Base-by-base conservation (phyloP, 257 asterid species). In the Solanum chmielewskii region DNA sequence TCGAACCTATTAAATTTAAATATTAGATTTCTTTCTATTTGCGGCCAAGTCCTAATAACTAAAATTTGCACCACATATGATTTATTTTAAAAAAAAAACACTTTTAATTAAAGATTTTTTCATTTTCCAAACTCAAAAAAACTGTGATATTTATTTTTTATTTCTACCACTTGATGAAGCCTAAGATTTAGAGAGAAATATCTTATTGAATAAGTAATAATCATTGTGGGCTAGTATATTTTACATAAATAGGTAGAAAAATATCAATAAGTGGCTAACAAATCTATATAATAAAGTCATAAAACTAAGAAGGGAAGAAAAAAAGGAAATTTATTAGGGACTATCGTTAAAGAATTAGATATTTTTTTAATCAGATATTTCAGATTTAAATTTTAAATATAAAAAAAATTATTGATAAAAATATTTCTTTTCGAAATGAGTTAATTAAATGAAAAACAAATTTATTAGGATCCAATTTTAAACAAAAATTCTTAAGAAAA, bases 381-480 rank as follows among this genome's bases (percentile, higher is more conserved):
- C 25, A 20, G 0, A 56, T 56, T 2, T 1, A 1, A 56, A 6
- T 0, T 56, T 20, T 20, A 56, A 11, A 56, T 56, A 20, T 7
- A 4, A 56, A 56, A 56, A 56, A 3, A 52, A 0, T 56, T 1
- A 4, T 56, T 0, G 2, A 20, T 7, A 56, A 20, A 20, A 56
- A 20, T 6, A 0, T 4, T 56, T 56, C 64, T 56, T 56, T 56
- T 56, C 2, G 5, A 56, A 56, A 0, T 56, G 2, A 0, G 25
- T 27, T 18, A 56, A 56, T 20, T 7, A 52, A 37, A 37, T 1
- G 39, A 41, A 41, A 41, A 41, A 41, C 0, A 9, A 1, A 60
- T 7, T 3, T 29, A 29, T 7, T 69, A 69, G 41, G 13, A 29
- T 3, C 76, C 20, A 18, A 7, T 56, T 20, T 3, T 33, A 71